Conservation (phyloP, 345 rosid species). For the Laguncularia racemosa region DNA sequence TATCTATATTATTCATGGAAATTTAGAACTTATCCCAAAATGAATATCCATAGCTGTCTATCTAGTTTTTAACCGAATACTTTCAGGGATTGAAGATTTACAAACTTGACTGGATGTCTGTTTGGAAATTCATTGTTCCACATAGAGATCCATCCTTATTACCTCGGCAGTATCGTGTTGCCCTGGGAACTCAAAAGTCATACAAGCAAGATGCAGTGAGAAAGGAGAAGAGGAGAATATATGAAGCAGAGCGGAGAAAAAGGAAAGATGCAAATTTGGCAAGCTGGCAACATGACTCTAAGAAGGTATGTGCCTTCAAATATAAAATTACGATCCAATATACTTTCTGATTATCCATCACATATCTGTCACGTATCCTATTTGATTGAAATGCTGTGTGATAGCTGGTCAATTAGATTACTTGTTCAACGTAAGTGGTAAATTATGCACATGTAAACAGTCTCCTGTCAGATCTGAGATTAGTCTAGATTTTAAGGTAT, state of each 20-base stretch:
- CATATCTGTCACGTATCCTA: too few species aligned
- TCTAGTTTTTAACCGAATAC: constrained; percentile 14
- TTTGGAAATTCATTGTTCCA: constrained; percentile 81
- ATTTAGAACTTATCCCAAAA: neutral
- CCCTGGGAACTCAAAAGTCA: constrained; percentile 88
- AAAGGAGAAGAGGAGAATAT: constrained; percentile 71
- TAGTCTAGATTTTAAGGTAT: too few species aligned
- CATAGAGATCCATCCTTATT: constrained; percentile 81
- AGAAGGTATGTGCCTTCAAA: constrained; percentile 45
- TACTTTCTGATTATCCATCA: neutral
- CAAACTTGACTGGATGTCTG: constrained; percentile 85
- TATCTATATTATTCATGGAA: neutral
- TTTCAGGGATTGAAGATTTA: constrained; percentile 72
- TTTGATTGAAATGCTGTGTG: too few species aligned
- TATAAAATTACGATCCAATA: neutral
- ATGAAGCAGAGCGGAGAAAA: constrained; percentile 57
- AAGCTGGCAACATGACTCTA: constrained; percentile 37
- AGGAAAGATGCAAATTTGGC: constrained; percentile 34
- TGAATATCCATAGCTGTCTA: neutral
- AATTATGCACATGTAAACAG: too few species aligned
- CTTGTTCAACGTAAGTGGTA: too few species aligned
- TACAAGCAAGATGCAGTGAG: constrained; percentile 64
- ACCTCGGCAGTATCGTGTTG: constrained; percentile 82
- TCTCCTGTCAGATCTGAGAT: too few species aligned
- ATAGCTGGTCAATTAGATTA: too few species aligned